phyloP scores from a whole-genome alignment of 352 stramenopile genomes.

The Phytophthora europaea region DNA sequence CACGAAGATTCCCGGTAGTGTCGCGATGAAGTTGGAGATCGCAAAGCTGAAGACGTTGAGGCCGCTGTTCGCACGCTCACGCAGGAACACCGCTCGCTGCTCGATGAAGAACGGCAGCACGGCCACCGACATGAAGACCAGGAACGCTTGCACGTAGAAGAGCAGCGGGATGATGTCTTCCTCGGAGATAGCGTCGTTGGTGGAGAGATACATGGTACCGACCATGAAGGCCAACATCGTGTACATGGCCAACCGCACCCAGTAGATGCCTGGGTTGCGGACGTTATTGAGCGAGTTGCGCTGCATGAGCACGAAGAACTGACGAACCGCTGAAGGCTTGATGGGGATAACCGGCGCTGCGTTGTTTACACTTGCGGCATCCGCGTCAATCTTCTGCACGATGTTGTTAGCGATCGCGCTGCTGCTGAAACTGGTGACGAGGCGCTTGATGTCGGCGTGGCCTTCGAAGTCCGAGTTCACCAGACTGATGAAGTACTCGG shows the following conservation, averaged over 20 bases:
- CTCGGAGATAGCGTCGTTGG: conserved; percentile 34
- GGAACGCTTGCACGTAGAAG: conserved; percentile 90
- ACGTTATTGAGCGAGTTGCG: conserved; percentile 68
- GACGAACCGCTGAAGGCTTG: conserved; percentile 45
- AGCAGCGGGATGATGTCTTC: conserved; percentile 63
- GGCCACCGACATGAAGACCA: conserved; percentile 92
- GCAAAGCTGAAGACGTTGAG: conserved; percentile 81
- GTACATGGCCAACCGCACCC: conserved; percentile 80
- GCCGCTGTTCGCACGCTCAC: conserved; percentile 53
- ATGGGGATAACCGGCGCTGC: conserved; percentile 32
- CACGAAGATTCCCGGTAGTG: conserved; percentile 66
- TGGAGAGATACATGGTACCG: conserved; percentile 73
- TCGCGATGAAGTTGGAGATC: conserved; percentile 66
- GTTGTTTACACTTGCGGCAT: conserved; percentile 1
- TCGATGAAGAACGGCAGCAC: conserved; percentile 88
- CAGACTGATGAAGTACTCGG: conserved; percentile 68
- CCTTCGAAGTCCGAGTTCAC: conserved; percentile 67
- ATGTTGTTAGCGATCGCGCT: conserved; percentile 16
- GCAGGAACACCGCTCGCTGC: conserved; percentile 82
- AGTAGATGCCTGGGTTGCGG: conserved; percentile 76
- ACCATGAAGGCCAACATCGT: conserved; percentile 71
- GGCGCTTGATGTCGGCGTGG: conserved; percentile 24
- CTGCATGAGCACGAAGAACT: conserved; percentile 62
- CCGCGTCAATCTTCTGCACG: conserved; percentile 19
- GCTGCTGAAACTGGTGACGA: conserved; percentile 5